Evolutionary conservation across 805 yeast genomes (phyloP).

Genomic region (Nakazawaea pomicola): DNA sequence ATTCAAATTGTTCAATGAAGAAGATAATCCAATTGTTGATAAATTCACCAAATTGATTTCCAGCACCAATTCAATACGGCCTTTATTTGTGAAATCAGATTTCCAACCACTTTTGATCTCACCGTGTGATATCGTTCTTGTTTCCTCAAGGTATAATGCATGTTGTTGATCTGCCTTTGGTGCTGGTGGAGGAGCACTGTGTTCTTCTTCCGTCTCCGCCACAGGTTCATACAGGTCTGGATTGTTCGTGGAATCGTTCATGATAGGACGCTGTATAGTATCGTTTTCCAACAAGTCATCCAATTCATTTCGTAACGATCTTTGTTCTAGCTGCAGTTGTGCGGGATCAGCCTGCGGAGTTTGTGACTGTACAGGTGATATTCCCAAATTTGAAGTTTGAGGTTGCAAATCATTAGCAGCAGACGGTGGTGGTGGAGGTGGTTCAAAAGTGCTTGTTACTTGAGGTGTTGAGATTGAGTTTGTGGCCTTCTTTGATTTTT

Average conservation of each 20-base stretch:
- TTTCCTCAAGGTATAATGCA: conserved; percentile 65
- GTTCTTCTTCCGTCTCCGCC: conserved; percentile 14
- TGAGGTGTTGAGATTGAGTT: background rate
- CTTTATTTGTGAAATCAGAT: conserved; percentile 75
- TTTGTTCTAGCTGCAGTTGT: background rate
- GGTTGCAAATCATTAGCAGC: background rate
- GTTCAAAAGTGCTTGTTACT: background rate
- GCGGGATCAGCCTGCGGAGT: too few relatives aligned
- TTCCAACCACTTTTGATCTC: conserved; percentile 94
- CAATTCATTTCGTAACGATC: conserved; percentile 2
- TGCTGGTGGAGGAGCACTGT: too few relatives aligned
- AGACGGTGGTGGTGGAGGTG: background rate
- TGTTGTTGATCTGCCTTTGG: conserved; percentile 27
- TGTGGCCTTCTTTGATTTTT: background rate
- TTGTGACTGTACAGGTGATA: conserved; percentile 6
- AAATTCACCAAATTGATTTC: conserved; percentile 59
- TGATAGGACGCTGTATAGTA: conserved; percentile 7
- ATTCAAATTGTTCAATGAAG: conserved; percentile 22
- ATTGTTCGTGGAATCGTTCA: conserved; percentile 4
- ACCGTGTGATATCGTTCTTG: conserved; percentile 68
- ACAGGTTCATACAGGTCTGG: conserved; percentile 14
- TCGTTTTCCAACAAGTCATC: conserved; percentile 13
- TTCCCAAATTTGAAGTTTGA: conserved; percentile 4
- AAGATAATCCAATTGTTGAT: conserved; percentile 42
- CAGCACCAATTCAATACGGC: conserved; percentile 74